These are phyloP conservation scores for Mycena capillaripes DNA, from an alignment of 768 basidiomycete genomes.

Conservation along the genomic window DNA sequence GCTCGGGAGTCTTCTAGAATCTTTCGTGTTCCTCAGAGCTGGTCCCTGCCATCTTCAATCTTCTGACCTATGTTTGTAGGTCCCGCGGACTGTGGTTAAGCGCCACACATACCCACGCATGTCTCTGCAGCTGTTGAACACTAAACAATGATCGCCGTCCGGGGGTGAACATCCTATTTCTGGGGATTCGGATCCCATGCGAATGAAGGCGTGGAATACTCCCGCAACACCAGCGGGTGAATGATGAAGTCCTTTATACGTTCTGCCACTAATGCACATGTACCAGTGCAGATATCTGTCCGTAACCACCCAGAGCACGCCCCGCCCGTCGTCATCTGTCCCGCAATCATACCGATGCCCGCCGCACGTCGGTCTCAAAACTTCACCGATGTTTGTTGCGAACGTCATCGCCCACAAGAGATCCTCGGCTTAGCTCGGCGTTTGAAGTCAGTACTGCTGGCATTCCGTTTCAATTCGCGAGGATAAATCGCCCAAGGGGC, in stretches of 20 bases:
- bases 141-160: not conserved
- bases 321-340: not conserved
- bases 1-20: too few relatives aligned
- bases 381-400: conserved; percentile 15
- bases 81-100: too few relatives aligned
- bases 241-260: not conserved
- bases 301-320: not conserved
- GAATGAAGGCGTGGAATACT: too few relatives aligned
- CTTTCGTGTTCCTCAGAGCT: too few relatives aligned
- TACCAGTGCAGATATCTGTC: not conserved
- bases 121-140: too few relatives aligned
- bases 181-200: not conserved
- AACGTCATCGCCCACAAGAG: not conserved
- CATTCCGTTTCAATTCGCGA: not conserved
- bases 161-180: not conserved
- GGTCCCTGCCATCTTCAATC: too few relatives aligned
- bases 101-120: too few relatives aligned
- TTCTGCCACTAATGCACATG: not conserved
- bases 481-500: not conserved
- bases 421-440: conserved; percentile 1
- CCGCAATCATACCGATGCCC: not conserved
- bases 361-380: not conserved
- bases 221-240: not conserved
- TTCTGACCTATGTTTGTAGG: too few relatives aligned
- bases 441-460: not conserved